Conservation (phyloP, 495 filamentous ascomycete species). For the Hyaloscypha variabilis region DNA sequence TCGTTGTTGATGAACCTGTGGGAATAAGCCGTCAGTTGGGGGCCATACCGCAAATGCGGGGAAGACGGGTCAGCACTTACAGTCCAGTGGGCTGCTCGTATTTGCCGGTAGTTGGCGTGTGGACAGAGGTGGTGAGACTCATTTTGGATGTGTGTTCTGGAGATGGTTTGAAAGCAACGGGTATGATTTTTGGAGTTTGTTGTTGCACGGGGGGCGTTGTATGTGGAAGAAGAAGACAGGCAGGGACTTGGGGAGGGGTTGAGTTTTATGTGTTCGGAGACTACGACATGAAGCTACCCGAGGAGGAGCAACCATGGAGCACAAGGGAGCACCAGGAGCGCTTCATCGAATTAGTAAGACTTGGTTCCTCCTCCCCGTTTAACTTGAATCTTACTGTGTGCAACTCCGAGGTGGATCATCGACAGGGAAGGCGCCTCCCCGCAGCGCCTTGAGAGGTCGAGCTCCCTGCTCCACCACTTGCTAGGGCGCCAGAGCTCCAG, state of each 20-base stretch:
- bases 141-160: slow-evolving; percentile 44
- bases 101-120: slow-evolving; percentile 71
- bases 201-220: slow-evolving; percentile 6
- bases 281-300: neutral
- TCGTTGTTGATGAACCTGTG: slow-evolving; percentile 98
- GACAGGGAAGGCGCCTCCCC: neutral
- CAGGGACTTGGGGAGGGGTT: neutral
- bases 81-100: slow-evolving; percentile 87
- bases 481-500: neutral
- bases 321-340: neutral
- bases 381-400: slow-evolving; percentile 3
- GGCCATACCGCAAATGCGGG: slow-evolving; percentile 20
- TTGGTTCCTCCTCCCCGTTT: neutral
- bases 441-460: neutral
- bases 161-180: slow-evolving; percentile 12
- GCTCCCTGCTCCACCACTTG: neutral
- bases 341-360: slow-evolving; percentile 1
- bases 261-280: slow-evolving; percentile 4
- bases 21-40: neutral
- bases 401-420: slow-evolving; percentile 2
- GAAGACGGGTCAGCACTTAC: slow-evolving; percentile 56
- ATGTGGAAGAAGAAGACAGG: neutral
- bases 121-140: slow-evolving; percentile 53
- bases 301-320: too few relatives aligned
- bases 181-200: neutral